Conservation (phyloP, 352 stramenopile genomes). For the Phytophthora crassamura region DNA sequence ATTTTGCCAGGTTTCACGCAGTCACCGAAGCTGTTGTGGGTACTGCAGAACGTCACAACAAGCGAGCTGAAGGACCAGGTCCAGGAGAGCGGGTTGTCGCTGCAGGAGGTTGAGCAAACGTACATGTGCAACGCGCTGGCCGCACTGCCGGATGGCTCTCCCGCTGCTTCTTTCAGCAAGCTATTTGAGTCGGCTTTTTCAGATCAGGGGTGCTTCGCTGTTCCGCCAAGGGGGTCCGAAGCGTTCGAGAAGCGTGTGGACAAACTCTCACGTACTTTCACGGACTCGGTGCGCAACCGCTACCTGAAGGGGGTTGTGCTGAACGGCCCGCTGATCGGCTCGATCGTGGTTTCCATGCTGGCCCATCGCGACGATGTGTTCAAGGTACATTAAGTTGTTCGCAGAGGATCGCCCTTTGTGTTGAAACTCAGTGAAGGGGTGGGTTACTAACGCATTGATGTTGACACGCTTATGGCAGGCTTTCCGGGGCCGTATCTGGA, state of each 20-base stretch:
- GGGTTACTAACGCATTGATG: background rate
- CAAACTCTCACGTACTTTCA: constrained; percentile 61
- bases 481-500: constrained; percentile 74
- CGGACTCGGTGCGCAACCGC: constrained; percentile 69
- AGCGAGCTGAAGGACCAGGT: constrained; percentile 73
- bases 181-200: constrained; percentile 59
- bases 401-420: background rate
- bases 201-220: constrained; percentile 63
- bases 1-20: constrained; percentile 66
- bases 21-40: constrained; percentile 75
- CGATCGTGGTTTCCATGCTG: constrained; percentile 80
- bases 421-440: background rate
- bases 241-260: constrained; percentile 68
- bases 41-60: constrained; percentile 69
- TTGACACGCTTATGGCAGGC: constrained; percentile 35
- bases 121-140: constrained; percentile 68
- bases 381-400: constrained; percentile 38
- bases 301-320: constrained; percentile 75
- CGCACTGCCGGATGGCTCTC: constrained; percentile 34
- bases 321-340: constrained; percentile 74
- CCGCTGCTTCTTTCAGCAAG: constrained; percentile 35
- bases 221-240: constrained; percentile 49
- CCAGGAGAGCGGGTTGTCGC: constrained; percentile 54
- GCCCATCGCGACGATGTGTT: constrained; percentile 71
- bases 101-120: constrained; percentile 60